phyloP scores from a whole-genome alignment of 768 basidiomycete species.

The Ramaria sp. region DNA sequence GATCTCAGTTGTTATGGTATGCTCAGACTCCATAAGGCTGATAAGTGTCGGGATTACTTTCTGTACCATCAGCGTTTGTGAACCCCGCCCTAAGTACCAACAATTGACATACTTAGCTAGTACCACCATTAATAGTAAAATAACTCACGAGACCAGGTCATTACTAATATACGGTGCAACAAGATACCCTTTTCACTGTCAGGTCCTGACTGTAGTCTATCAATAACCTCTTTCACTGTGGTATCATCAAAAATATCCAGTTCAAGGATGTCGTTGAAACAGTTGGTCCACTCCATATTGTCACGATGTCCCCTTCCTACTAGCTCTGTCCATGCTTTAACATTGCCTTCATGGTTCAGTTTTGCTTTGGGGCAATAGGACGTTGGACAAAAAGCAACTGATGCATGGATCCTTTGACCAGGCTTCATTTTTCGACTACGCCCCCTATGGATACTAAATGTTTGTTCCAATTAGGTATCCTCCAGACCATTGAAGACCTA shows the following conservation, averaged over 20 bases:
- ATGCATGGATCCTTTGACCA: conserved; percentile 13
- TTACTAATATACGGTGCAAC: background rate
- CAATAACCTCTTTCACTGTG: background rate
- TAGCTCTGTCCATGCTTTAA: background rate
- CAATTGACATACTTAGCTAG: background rate
- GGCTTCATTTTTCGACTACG: conserved; percentile 9
- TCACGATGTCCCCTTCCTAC: background rate
- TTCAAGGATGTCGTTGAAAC: background rate
- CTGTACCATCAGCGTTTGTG: background rate
- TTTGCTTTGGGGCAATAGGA: conserved; percentile 9
- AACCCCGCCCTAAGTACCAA: background rate
- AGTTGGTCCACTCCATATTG: background rate
- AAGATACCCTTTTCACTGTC: background rate
- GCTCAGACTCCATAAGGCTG: background rate
- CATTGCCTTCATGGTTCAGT: background rate
- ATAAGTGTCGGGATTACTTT: background rate
- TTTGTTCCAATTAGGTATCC: background rate
- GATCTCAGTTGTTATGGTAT: background rate
- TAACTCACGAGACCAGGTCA: background rate
- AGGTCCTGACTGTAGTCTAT: background rate
- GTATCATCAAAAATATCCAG: conserved; percentile 2
- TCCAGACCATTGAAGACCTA: background rate
- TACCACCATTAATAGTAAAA: background rate
- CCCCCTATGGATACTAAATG: background rate
- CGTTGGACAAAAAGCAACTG: conserved; percentile 10